Evolutionary conservation across 768 basidiomycete species (phyloP).

Genomic region (Boletus eberwhitei): DNA sequence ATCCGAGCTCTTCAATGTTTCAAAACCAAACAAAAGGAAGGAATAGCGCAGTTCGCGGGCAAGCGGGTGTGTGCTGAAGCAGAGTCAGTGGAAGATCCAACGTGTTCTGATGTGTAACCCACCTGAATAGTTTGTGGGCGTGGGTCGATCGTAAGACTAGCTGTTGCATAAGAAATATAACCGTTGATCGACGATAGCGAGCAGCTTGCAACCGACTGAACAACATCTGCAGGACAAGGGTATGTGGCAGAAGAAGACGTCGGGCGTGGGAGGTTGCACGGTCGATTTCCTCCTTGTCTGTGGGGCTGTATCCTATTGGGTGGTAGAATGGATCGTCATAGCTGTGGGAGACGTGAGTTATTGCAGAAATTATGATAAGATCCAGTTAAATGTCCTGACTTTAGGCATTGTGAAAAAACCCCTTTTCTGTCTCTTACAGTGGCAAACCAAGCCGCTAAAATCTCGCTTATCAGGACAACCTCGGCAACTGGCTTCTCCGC

Average conservation of each 20-base stretch:
- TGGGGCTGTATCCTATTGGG: conserved; percentile 85
- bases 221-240: conserved; percentile 80
- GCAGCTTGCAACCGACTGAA: conserved; percentile 93
- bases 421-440: conserved; percentile 78
- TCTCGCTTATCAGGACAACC: conserved; percentile 79
- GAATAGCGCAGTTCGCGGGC: conserved; percentile 89
- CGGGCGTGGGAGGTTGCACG: conserved; percentile 65
- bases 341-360: conserved; percentile 41
- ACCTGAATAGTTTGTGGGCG: conserved; percentile 77
- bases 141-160: conserved; percentile 79
- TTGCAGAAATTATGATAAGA: background rate
- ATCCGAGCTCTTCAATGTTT: conserved; percentile 82
- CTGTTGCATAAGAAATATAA: conserved; percentile 83
- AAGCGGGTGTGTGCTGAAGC: conserved; percentile 79
- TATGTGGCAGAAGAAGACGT: conserved; percentile 78
- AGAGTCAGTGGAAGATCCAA: background rate
- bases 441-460: conserved; percentile 82
- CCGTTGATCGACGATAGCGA: conserved; percentile 77
- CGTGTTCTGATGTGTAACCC: conserved; percentile 4
- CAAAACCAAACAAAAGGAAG: conserved; percentile 90
- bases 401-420: conserved; percentile 74
- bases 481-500: conserved; percentile 81
- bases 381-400: conserved; percentile 51
- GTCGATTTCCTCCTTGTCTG: conserved; percentile 81
- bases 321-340: conserved; percentile 85